A percentile compares a stretch with the other conserved stretches of the same genome.
These are phyloP conservation scores for Phylloporus sp. DNA, from an alignment of 1,284 basidiomycete species.

Conservation along the genomic window DNA sequence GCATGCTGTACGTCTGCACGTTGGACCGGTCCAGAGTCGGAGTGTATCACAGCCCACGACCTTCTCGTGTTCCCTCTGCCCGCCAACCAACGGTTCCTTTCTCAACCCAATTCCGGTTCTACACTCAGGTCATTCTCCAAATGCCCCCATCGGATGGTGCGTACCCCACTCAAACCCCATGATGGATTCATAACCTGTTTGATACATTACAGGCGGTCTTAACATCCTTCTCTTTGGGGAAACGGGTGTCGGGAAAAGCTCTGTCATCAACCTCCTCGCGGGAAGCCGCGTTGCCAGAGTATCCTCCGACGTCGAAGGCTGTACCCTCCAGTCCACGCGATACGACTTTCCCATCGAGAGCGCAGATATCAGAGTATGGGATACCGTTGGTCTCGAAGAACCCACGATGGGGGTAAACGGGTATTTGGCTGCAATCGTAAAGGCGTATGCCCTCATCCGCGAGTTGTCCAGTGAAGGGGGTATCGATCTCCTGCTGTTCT, in stretches of 20 bases:
- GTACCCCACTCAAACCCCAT: conserved; percentile 9
- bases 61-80: conserved; percentile 11
- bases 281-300: conserved; percentile 33
- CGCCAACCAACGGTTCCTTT: conserved; percentile 8
- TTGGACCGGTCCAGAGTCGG: conserved; percentile 21
- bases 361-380: conserved; percentile 39
- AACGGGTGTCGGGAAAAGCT: conserved; percentile 43
- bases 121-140: conserved; percentile 10
- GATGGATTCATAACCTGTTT: conserved; percentile 5
- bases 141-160: conserved; percentile 33
- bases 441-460: conserved; percentile 44
- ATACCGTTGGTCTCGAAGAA: conserved; percentile 52
- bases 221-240: conserved; percentile 43
- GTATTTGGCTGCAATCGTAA: conserved; percentile 42
- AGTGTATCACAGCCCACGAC: conserved; percentile 11
- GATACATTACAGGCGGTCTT: conserved; percentile 11
- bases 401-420: conserved; percentile 39
- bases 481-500: conserved; percentile 48
- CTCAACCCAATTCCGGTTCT: conserved; percentile 12
- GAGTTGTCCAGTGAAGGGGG: conserved; percentile 40
- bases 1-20: conserved; percentile 18
- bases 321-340: conserved; percentile 36
- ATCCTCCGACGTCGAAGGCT: conserved; percentile 34
- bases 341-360: conserved; percentile 25
- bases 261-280: conserved; percentile 43